Base-by-base conservation (phyloP, 257 asterid species). In the Scutellaria galericulata region DNA sequence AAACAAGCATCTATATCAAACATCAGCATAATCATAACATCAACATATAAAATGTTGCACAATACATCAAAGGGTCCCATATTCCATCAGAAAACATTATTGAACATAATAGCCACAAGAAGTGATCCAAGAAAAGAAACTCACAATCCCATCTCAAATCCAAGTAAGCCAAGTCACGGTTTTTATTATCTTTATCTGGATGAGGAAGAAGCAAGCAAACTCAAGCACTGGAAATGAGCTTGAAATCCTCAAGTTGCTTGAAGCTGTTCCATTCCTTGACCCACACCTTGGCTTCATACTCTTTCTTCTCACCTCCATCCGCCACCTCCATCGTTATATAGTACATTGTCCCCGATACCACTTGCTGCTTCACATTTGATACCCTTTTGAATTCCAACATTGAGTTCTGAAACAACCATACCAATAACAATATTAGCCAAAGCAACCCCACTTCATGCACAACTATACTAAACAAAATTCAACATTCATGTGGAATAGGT, bases 261-360 rank as follows among this genome's bases (percentile, higher is more conserved):
- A 93, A 93, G 73, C 89, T 77, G 89, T 77, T 2, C 96, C 96
- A 93, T 20, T 88, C 83, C 88, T 91, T 93, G 71, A 89, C 96
- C 98, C 98, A 93, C 13, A 93, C 94, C 84, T 93, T 86, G 41
- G 98, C 90, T 80, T 90, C 98, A 35, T 91, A 93, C 10, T 76
- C 83, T 68, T 91, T 93, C 73, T 76, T 87, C 77, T 83, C 53
- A 20, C 77, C 89, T 3, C 92, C 97, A 3, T 89, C 96, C 39
- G 66, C 82, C 0, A 78, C 98, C 83, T 93, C 96, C 40, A 89
- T 79, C 1, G 97, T 93, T 42, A 93, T 64, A 37, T 89, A 78
- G 82, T 93, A 86, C 83, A 89, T 79, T 41, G 88, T 89, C 39
- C 98, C 97, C 1, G 96, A 63, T 59, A 93, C 96, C 59, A 81